Conservation (phyloP, 768 basidiomycete genomes). For the Boletus speciosus region DNA sequence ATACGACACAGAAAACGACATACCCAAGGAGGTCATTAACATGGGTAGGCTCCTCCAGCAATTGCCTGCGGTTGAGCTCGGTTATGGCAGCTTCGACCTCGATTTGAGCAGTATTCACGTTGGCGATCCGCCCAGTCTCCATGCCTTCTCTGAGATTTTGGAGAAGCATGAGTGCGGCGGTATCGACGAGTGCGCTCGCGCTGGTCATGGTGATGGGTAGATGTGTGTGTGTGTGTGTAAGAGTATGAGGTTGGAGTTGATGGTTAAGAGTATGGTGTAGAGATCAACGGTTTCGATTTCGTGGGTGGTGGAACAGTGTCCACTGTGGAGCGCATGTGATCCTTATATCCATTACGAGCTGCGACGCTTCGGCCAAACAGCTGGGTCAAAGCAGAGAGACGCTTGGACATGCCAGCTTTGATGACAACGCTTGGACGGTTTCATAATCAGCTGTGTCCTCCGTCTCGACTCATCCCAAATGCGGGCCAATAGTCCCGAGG, state of each 20-base stretch:
- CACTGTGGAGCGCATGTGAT: background rate
- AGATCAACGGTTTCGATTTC: background rate
- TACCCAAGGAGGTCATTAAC: slow-evolving; percentile 7
- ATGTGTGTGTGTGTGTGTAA: background rate
- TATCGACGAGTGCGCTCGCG: background rate
- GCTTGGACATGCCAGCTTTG: slow-evolving; percentile 17
- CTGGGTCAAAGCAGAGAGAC: slow-evolving; percentile 14
- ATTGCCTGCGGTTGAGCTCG: background rate
- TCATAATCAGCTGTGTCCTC: background rate
- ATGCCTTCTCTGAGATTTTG: slow-evolving; percentile 9
- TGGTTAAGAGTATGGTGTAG: background rate
- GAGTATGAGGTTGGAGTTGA: background rate
- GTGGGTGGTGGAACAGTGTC: background rate
- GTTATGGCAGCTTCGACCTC: slow-evolving; percentile 13
- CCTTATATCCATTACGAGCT: slow-evolving; percentile 11
- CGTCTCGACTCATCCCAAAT: background rate
- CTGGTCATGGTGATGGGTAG: slow-evolving; percentile 7
- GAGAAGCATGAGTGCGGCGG: slow-evolving; percentile 9
- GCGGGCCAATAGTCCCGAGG: too few species aligned
- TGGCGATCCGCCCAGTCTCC: slow-evolving; percentile 8
- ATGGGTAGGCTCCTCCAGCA: background rate
- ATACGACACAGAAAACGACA: background rate
- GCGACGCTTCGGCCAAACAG: slow-evolving; percentile 2
- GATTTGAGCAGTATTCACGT: background rate
- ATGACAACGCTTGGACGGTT: slow-evolving; percentile 9